A percentile compares a stretch with the other conserved stretches of the same genome.
phyloP scores from a whole-genome alignment of 768 basidiomycete species.

The Lentinula edodes region DNA sequence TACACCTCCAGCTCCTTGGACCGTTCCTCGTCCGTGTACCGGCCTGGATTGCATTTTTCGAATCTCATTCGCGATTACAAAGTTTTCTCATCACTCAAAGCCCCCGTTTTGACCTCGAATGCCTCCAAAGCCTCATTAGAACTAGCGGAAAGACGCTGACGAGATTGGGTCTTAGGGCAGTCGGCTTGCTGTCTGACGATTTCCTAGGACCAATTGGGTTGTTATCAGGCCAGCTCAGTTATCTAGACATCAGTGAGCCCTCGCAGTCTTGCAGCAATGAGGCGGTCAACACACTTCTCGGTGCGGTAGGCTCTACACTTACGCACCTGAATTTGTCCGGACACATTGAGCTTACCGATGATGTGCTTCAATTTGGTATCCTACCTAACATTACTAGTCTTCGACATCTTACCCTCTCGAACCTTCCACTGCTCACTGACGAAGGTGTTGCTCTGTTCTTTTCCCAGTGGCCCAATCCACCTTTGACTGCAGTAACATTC shows the following conservation, averaged over 20 bases:
- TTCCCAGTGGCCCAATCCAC: slow-evolving; percentile 45
- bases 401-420: slow-evolving; percentile 45
- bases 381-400: slow-evolving; percentile 41
- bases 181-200: slow-evolving; percentile 64
- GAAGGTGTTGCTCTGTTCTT: slow-evolving; percentile 70
- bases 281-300: slow-evolving; percentile 51
- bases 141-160: slow-evolving; percentile 40
- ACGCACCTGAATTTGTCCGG: slow-evolving; percentile 66
- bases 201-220: slow-evolving; percentile 52
- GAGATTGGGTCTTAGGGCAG: slow-evolving; percentile 74
- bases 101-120: slow-evolving; percentile 76
- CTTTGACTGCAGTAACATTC: slow-evolving; percentile 50
- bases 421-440: slow-evolving; percentile 62
- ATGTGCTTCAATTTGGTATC: slow-evolving; percentile 57
- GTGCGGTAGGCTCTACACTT: slow-evolving; percentile 47
- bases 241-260: slow-evolving; percentile 69
- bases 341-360: slow-evolving; percentile 57
- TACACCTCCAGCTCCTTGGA: slow-evolving; percentile 74
- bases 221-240: slow-evolving; percentile 40
- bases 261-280: slow-evolving; percentile 47
- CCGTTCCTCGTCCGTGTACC: slow-evolving; percentile 77
- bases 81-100: slow-evolving; percentile 80
- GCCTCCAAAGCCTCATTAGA: slow-evolving; percentile 55
- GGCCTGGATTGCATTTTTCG: slow-evolving; percentile 75
- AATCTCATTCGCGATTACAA: slow-evolving; percentile 53